These are phyloP conservation scores for Fagopyrum homotropicum DNA, from an alignment of 148 eudicot species.

Conservation along the genomic window DNA sequence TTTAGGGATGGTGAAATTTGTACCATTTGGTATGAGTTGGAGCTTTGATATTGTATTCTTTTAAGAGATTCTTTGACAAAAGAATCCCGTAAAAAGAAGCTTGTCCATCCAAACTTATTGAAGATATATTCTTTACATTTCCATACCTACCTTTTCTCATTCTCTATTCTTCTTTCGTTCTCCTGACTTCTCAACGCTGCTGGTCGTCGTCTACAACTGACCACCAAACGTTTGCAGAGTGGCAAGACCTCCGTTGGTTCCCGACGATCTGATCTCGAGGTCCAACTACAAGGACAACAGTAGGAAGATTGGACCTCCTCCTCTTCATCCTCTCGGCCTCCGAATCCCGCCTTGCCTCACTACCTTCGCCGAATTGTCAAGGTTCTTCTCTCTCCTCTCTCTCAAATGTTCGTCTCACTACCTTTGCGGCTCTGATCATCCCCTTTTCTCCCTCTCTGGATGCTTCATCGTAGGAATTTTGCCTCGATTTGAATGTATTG, in stretches of 20 bases:
- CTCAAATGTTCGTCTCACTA: not conserved
- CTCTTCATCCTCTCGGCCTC: constrained; percentile 37
- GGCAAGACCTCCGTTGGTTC: not conserved
- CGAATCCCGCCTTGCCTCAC: constrained; percentile 57
- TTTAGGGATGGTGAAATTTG: too few species aligned
- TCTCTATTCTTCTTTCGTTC: too few species aligned
- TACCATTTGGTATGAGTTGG: too few species aligned
- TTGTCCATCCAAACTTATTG: too few species aligned
- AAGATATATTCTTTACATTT: too few species aligned
- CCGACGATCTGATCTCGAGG: constrained; percentile 20
- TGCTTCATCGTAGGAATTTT: not conserved
- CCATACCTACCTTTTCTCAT: too few species aligned
- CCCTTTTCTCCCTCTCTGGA: constrained; percentile 25
- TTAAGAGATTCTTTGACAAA: too few species aligned
- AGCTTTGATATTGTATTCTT: too few species aligned
- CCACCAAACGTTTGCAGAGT: not conserved
- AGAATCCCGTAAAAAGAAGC: too few species aligned
- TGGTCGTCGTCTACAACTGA: constrained; percentile 4
- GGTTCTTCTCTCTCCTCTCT: constrained; percentile 22
- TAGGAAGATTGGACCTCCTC: constrained; percentile 33
- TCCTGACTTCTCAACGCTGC: too few species aligned
- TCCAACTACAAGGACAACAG: constrained; percentile 4
- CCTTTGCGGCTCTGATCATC: too few species aligned
- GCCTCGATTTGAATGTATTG: not conserved
- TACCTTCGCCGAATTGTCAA: constrained; percentile 76